A percentile compares a stretch with the other conserved stretches of the same genome.
phyloP scores from a whole-genome alignment of 1,284 basidiomycete genomes.

The Somion occarium region DNA sequence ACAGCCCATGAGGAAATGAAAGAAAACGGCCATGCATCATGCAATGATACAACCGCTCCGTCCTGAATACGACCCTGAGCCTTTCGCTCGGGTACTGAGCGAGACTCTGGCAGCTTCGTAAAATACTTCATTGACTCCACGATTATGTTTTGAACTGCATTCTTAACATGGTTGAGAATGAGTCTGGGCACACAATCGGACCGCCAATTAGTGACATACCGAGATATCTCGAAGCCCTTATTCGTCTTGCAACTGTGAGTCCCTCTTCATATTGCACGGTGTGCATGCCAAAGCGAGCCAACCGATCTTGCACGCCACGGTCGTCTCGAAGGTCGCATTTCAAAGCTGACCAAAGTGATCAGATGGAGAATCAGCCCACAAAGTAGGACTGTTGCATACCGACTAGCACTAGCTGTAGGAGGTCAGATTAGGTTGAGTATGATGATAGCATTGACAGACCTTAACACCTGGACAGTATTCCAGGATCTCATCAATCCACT shows the following conservation, averaged over 20 bases:
- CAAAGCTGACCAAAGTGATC: conserved; percentile 50
- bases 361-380: conserved; percentile 2
- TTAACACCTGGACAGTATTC: conserved; percentile 94
- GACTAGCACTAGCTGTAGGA: conserved; percentile 72
- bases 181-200: not conserved
- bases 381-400: conserved; percentile 48
- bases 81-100: conserved; percentile 67
- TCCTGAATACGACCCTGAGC: conserved; percentile 39
- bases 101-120: conserved; percentile 85
- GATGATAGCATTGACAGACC: conserved; percentile 37
- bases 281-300: conserved; percentile 62
- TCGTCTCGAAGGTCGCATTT: conserved; percentile 95
- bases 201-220: conserved; percentile 44
- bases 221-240: conserved; percentile 88
- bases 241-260: conserved; percentile 79
- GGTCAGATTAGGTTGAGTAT: conserved; percentile 5
- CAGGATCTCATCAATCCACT: conserved; percentile 88
- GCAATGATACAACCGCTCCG: conserved; percentile 26
- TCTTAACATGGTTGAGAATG: conserved; percentile 43
- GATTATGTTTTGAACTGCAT: conserved; percentile 94
- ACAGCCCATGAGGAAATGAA: not conserved
- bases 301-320: conserved; percentile 55
- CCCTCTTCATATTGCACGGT: conserved; percentile 90
- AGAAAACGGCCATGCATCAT: not conserved
- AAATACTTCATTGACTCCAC: conserved; percentile 91